Conservation (phyloP, 2,329 filamentous ascomycete genomes). For the Aspergillus ochraceoroseus region DNA sequence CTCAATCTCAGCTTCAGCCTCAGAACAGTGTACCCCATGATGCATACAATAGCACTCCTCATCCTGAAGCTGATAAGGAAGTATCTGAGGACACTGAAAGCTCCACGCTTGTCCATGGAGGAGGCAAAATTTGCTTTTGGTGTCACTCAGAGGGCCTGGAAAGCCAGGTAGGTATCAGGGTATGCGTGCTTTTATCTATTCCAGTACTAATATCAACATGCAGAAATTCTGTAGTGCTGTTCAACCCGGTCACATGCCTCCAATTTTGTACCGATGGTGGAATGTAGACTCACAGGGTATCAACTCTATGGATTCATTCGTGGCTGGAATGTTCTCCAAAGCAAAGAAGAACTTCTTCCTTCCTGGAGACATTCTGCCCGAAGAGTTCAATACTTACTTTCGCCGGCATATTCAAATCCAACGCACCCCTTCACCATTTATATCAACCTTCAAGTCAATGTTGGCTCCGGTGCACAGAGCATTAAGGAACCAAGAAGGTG, state of each 20-base stretch:
- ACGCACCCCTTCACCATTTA: conserved; percentile 29
- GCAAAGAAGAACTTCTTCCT: conserved; percentile 8
- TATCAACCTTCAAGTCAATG: conserved; percentile 29
- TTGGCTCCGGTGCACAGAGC: conserved; percentile 34
- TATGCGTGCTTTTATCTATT: no score
- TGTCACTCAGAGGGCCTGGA: conserved; percentile 18
- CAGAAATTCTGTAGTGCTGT: background rate
- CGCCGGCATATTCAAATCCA: conserved; percentile 25
- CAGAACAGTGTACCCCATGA: no score
- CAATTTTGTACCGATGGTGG: conserved; percentile 34
- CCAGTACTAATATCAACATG: background rate
- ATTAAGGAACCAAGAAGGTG: conserved; percentile 21
- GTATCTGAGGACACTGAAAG: background rate
- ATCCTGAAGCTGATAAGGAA: no score
- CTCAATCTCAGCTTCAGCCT: no score
- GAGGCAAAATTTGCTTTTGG: conserved; percentile 25
- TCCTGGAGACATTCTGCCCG: conserved; percentile 12
- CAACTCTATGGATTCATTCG: conserved; percentile 24
- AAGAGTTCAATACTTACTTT: conserved; percentile 23
- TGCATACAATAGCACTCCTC: no score
- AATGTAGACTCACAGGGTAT: conserved; percentile 31
- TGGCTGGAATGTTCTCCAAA: conserved; percentile 27
- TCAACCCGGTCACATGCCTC: conserved; percentile 18
- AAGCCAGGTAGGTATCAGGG: background rate
- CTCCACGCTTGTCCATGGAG: conserved; percentile 13